A percentile compares a stretch with the other conserved stretches of the same genome.
Evolutionary conservation across 2,329 filamentous ascomycete species (phyloP).

Genomic region (Rhexocercosporidium sp.): DNA sequence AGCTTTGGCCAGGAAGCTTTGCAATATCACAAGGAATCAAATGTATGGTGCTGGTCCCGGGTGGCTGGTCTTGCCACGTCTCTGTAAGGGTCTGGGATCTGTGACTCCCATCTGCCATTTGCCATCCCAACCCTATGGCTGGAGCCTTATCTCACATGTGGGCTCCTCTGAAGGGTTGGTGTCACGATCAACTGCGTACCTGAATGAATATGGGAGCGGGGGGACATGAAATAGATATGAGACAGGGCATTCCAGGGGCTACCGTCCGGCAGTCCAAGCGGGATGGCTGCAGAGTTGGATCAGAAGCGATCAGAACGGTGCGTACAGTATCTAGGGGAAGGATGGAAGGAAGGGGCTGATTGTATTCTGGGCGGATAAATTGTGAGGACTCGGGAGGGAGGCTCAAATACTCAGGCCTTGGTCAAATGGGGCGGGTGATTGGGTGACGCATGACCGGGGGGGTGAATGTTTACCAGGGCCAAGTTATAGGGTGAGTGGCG

Average conservation of each 20-base stretch:
- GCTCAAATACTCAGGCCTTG: too few species aligned
- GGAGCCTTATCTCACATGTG: slow-evolving; percentile 3
- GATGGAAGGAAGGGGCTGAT: too few species aligned
- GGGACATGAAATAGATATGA: not conserved
- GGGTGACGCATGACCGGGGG: too few species aligned
- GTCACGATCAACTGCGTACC: slow-evolving; percentile 1
- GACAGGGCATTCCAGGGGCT: not conserved
- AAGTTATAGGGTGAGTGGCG: too few species aligned
- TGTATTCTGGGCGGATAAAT: too few species aligned
- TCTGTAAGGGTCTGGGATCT: slow-evolving; percentile 11
- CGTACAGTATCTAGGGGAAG: not conserved
- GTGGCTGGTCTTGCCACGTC: slow-evolving; percentile 8
- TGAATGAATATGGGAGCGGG: not conserved
- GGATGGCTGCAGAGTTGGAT: not conserved
- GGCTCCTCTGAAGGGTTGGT: not conserved
- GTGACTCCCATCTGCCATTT: slow-evolving; percentile 18
- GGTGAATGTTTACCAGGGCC: too few species aligned
- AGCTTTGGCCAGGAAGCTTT: not conserved
- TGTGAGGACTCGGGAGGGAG: too few species aligned
- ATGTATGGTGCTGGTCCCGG: not conserved
- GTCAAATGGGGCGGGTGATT: too few species aligned
- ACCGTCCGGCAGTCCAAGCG: not conserved
- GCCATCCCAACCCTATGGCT: not conserved
- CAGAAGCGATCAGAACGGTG: too few species aligned
- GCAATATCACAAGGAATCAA: not conserved